Evolutionary conservation across 2,329 filamentous ascomycete species (phyloP), one percentile per base, ranked within the genome.

Genomic region (Alternaria arbusti): DNA sequence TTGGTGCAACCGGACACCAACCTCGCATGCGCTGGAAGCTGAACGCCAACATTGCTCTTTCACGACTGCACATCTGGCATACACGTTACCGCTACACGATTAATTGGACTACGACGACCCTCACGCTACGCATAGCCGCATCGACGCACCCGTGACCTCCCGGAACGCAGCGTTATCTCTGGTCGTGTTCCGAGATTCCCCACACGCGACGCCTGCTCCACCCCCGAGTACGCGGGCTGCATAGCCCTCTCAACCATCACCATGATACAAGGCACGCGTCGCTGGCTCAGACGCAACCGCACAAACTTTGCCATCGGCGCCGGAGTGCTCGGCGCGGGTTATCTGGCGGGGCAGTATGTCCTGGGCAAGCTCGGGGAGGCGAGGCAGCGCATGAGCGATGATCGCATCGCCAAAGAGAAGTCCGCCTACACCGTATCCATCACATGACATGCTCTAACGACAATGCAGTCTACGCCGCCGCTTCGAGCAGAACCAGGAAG

Each of bases 401-500:
- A 98, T 77, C 90, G 94, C 75, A 96, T 97, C 78, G 92, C 95
- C 56, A 94, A 95, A 80, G 96, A 99, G 83, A 99, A 99, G 95
- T 97, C 83, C 73, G 88, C 75, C 1, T 25, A 7, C 28, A 22
- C 11, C 11, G 1, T 9, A 3, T 17, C 23, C 7, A 12, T 12
- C 30, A 13, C 12, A 12, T 15, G 32, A 15, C 25, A 28, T 12
- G 30, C 28, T 20, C 61, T 69, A 54, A 67, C 45, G 43, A 12
- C 23, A 22, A 7, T 13, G 30, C 74, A 98, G 95, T 81, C 88
- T 99, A 65, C 94, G 94, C 55, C 91, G 96, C 63, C 92, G 96
- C 76, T 99, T 99, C 82, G 93, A 98, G 80, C 96, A 99, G 82
- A 99, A 99, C 81, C 96, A 99, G 79, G 95, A 97, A 79, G 96